Evolutionary conservation across 495 filamentous ascomycete species (phyloP).

Genomic region (Trichoderma virens): DNA sequence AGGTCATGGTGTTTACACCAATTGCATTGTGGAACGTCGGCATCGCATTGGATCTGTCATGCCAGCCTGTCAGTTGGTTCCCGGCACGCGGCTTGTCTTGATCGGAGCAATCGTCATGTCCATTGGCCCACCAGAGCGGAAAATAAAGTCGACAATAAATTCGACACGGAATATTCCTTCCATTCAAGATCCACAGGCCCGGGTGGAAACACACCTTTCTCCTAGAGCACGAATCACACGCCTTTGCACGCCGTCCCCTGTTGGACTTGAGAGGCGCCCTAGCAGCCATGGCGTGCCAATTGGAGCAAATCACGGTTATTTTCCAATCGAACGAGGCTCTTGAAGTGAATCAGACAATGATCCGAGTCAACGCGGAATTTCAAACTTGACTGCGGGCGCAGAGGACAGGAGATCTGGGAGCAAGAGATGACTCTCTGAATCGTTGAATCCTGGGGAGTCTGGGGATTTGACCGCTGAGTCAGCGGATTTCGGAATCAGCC

Average conservation of each 20-base stretch:
- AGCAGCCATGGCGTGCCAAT: background rate
- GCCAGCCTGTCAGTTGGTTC: background rate
- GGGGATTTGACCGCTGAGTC: too few species aligned
- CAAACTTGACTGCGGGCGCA: too few species aligned
- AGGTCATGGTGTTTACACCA: conserved; percentile 9
- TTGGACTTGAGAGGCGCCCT: background rate
- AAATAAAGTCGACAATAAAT: background rate
- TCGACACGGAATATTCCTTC: too few species aligned
- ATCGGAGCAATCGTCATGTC: background rate
- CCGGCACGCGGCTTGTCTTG: too few species aligned
- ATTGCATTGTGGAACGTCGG: background rate
- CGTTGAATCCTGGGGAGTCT: too few species aligned
- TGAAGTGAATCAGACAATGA: background rate
- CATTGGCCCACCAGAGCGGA: background rate
- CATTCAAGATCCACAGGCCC: too few species aligned
- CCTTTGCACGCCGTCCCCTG: background rate
- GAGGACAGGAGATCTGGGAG: too few species aligned
- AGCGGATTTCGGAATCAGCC: too few species aligned
- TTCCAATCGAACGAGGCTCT: background rate
- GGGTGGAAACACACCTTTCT: background rate
- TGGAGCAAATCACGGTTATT: background rate
- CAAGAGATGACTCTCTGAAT: too few species aligned
- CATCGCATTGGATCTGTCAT: conserved; percentile 8
- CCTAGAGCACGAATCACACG: background rate
- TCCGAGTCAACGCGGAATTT: too few species aligned